Percentiles rank a stretch among this genome's conserved stretches.
Conservation (phyloP, 2,329 filamentous ascomycete species). For the Pestalotiopsis sp. region DNA sequence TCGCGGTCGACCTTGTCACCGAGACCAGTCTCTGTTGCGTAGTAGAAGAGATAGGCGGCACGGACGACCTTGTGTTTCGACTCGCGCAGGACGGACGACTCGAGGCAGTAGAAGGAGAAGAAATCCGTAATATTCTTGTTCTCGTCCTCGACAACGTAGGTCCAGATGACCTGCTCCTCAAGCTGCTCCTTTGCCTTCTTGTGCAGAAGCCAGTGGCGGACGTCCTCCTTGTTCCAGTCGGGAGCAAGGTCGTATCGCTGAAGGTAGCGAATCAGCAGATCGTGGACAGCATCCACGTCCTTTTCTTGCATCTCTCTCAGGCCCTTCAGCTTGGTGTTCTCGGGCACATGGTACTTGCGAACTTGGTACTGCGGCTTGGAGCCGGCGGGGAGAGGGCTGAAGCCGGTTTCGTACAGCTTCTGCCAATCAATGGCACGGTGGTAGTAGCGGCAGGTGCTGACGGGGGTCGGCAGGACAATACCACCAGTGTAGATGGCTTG, state of each 20-base stretch:
- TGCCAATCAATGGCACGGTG: constrained; percentile 94
- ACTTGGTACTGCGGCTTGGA: constrained; percentile 88
- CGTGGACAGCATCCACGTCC: constrained; percentile 76
- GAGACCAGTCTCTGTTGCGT: constrained; percentile 82
- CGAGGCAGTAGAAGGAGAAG: constrained; percentile 94
- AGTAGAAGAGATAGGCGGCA: constrained; percentile 97
- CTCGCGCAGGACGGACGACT: constrained; percentile 87
- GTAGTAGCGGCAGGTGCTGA: constrained; percentile 93
- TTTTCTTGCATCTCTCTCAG: constrained; percentile 78
- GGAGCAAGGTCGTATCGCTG: constrained; percentile 83
- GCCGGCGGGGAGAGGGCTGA: constrained; percentile 81
- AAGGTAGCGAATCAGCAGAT: constrained; percentile 77
- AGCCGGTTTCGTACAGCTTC: constrained; percentile 93
- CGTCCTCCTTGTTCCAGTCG: constrained; percentile 77
- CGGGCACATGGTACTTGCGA: constrained; percentile 81
- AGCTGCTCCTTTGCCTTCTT: constrained; percentile 56
- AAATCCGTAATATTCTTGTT: constrained; percentile 91
- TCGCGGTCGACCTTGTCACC: constrained; percentile 51
- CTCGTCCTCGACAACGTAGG: constrained; percentile 81
- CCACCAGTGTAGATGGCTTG: constrained; percentile 94
- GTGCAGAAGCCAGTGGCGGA: constrained; percentile 85
- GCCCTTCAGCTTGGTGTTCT: constrained; percentile 71
- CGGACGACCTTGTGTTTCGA: constrained; percentile 77
- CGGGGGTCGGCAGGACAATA: constrained; percentile 84
- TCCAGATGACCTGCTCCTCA: constrained; percentile 86